Base-by-base conservation (phyloP, 1,139 yeast genomes). In the Lodderomyces elongisporus region DNA sequence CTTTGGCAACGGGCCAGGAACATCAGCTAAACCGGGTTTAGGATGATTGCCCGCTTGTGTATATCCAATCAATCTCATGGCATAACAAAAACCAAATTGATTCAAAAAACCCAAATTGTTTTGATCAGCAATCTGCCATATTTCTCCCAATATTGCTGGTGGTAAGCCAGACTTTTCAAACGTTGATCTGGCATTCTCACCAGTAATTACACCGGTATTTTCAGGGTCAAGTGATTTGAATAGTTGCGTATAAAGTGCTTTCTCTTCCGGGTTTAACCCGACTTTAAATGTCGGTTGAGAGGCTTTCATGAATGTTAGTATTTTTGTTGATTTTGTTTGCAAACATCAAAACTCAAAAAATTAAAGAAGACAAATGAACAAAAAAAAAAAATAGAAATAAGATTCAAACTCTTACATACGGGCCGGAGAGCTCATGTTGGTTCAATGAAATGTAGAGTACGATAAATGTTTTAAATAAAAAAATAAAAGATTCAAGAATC, bases 41-140 rank as follows among this genome's bases (percentile, higher is more conserved):
- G 79, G 75, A 35, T 68, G 69, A 26, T 74, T 73, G 16, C 94
- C 95, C 22, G 70, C 61, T 61, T 93, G 98, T 30, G 87, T 81
- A 53, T 87, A 85, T 17, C 95, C 95, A 51, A 93, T 85, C 46
- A 87, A 66, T 55, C 99, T 74, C 77, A 91, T 72, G 18, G 96
- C 96, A 37, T 78, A 71, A 42, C 85, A 76, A 59, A 93, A 93
- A 17, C 91, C 91, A 42, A 74, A 70, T 52, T 81, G 88, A 46
- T 85, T 82, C 45, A 93, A 67, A 53, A 82, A 85, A 0, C 98
- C 99, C 45, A 79, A 71, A 59, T 87, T 88, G 42, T 79, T 80
- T 14, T 75, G 72, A 60, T 91, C 99, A 12, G 95, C 89, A 30
- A 84, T 56, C 55, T 85, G 93, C 98, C 98, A 93, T 40, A 93